phyloP scores from a whole-genome alignment of 306 rosid genomes.

The Pueraria montana region DNA sequence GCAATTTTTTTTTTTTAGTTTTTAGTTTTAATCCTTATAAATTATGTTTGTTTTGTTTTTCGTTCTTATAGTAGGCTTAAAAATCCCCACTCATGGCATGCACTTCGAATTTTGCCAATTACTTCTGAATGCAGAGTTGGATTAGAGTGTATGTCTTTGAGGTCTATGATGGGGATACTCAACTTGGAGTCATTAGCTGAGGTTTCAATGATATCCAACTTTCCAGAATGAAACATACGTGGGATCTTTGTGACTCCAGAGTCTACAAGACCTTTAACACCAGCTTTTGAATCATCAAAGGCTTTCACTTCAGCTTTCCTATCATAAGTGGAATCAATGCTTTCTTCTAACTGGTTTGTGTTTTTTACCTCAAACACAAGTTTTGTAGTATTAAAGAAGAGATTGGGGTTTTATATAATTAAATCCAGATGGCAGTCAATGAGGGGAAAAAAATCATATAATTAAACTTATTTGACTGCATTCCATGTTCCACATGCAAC shows the following conservation, averaged over 20 bases:
- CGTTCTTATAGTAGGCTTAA: conserved; percentile 62
- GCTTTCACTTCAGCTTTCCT: conserved; percentile 52
- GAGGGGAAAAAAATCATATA: neutral
- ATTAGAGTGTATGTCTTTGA: conserved; percentile 36
- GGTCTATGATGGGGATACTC: conserved; percentile 47
- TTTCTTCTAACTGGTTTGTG: conserved; percentile 1
- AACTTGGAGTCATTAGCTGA: neutral
- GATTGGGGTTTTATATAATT: neutral
- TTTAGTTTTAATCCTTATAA: too few relatives aligned
- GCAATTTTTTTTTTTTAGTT: too few relatives aligned
- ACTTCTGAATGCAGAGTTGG: neutral
- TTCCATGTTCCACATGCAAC: neutral
- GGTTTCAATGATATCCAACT: neutral
- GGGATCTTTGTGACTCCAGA: conserved; percentile 57
- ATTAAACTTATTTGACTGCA: neutral
- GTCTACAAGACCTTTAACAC: conserved; percentile 61
- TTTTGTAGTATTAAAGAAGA: neutral
- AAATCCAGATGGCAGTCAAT: neutral
- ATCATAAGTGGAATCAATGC: conserved; percentile 41
- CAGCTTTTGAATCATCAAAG: conserved; percentile 59
- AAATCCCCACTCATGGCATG: conserved; percentile 57
- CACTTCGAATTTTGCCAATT: conserved; percentile 33
- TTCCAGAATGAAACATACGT: conserved; percentile 48
- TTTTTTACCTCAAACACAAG: neutral
- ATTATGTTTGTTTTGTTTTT: too few relatives aligned